Evolutionary conservation across 257 asterid genomes (phyloP), one percentile per base, ranked within the genome.

Genomic region (Linaria vulgaris): DNA sequence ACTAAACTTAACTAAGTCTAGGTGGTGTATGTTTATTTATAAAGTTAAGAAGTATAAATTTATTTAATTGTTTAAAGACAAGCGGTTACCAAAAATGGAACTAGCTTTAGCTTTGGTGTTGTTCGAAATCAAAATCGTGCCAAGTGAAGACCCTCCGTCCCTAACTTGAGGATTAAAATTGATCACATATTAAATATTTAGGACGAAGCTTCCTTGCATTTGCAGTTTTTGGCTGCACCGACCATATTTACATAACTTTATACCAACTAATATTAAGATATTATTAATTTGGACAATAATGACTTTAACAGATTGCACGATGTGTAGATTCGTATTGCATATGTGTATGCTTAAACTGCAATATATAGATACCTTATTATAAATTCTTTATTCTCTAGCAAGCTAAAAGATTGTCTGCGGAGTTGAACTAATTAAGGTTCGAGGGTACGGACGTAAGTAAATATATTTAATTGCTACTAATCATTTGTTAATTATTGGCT

Each of bases 121-220:
- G 34, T 27, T 2, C 34, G 34, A n/a, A n/a, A n/a, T n/a, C n/a
- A n/a, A n/a, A n/a, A n/a, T n/a, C n/a, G n/a, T n/a, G n/a, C n/a
- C n/a, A n/a, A n/a, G n/a, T n/a, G n/a, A n/a, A n/a, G n/a, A n/a
- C n/a, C 11, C 16, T 44, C 15, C 7, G 7, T 44, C 17, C 15
- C 5, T 44, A 2, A 44, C 17, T n/a, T 44, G 16, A 12, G 19
- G 17, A 44, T n/a, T 14, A 44, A 44, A 44, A 44, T 44, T 44
- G 49, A 8, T n/a, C 21, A 38, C 16, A 19, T 57, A 49, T 27
- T 11, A 51, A 24, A 47, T 2, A 7, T 17, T 27, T 50, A 21
- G 46, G 59, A 63, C 21, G 80, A 76, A 76, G 66, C 74, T 76
- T 76, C 77, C 61, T 45, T 16, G 59, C 72, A 61, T 53, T 9